Conservation (phyloP, 106 monocot genomes). For the Chionographis japonica region DNA sequence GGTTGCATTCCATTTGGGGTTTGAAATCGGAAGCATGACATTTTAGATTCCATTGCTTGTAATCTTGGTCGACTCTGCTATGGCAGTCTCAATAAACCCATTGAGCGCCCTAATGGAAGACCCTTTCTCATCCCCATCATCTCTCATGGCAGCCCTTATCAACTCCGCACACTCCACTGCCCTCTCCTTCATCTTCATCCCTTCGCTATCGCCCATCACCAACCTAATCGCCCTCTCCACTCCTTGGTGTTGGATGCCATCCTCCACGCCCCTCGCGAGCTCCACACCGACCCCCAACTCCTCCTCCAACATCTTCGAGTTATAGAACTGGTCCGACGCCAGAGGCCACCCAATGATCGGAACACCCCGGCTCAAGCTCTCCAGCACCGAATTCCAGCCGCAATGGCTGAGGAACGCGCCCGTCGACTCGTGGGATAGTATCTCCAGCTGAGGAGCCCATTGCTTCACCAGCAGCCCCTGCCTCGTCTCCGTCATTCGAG, state of each 20-base stretch:
- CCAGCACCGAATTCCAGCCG: constrained; percentile 24
- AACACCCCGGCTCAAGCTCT: constrained; percentile 15
- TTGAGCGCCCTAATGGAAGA: constrained; percentile 13
- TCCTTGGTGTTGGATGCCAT: not conserved
- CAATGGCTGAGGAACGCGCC: constrained; percentile 24
- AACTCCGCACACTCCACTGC: not conserved
- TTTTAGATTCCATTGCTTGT: no score
- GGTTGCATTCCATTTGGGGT: no score
- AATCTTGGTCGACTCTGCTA: not conserved
- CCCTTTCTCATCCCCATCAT: not conserved
- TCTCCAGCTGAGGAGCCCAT: constrained; percentile 27
- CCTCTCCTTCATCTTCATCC: constrained; percentile 15
- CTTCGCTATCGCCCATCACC: constrained; percentile 13
- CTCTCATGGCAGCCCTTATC: constrained; percentile 7
- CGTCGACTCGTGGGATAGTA: constrained; percentile 8
- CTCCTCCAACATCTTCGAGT: constrained; percentile 23
- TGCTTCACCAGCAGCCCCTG: not conserved
- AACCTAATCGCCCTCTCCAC: constrained; percentile 14
- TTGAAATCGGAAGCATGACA: no score
- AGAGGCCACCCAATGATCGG: constrained; percentile 22
- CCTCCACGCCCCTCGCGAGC: constrained; percentile 11
- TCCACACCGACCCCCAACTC: constrained; percentile 19
- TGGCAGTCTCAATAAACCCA: not conserved
- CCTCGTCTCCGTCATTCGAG: not conserved
- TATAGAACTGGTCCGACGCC: constrained; percentile 23